phyloP scores from a whole-genome alignment of 1,284 basidiomycete species.

The Ceratobasidium sp. region DNA sequence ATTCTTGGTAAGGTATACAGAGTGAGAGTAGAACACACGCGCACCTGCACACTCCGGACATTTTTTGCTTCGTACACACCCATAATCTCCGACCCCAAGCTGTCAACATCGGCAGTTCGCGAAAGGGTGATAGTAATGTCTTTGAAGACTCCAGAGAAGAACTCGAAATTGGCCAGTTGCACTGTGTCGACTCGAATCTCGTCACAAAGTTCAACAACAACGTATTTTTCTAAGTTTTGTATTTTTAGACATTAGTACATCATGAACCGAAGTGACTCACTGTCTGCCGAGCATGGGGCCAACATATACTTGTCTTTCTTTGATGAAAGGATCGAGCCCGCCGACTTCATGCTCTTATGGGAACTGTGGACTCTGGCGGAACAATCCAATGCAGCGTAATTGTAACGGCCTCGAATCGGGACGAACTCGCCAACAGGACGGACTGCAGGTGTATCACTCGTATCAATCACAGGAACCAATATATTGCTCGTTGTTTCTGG shows the following conservation, averaged over 20 bases:
- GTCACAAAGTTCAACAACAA: slow-evolving; percentile 96
- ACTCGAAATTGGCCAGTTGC: slow-evolving; percentile 97
- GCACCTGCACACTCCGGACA: slow-evolving; percentile 90
- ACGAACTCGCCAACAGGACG: slow-evolving; percentile 39
- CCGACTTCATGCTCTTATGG: slow-evolving; percentile 86
- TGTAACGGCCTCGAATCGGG: slow-evolving; percentile 77
- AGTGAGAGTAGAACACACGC: slow-evolving; percentile 52
- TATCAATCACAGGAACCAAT: slow-evolving; percentile 12
- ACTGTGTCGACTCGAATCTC: slow-evolving; percentile 93
- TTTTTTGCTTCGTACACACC: slow-evolving; percentile 91
- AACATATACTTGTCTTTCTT: slow-evolving; percentile 98
- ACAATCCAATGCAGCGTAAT: slow-evolving; percentile 95
- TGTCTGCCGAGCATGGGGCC: slow-evolving; percentile 80
- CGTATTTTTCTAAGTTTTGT: slow-evolving; percentile 73
- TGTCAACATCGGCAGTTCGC: slow-evolving; percentile 66
- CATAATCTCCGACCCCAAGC: slow-evolving; percentile 76
- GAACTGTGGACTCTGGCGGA: slow-evolving; percentile 91
- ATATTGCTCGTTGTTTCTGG: slow-evolving; percentile 29
- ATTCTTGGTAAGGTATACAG: slow-evolving; percentile 13
- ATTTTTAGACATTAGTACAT: background rate
- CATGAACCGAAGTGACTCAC: slow-evolving; percentile 4
- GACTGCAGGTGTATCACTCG: slow-evolving; percentile 20
- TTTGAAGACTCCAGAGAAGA: slow-evolving; percentile 97
- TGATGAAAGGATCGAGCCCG: slow-evolving; percentile 86
- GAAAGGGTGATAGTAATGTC: slow-evolving; percentile 90